Evolutionary conservation across 2,329 filamentous ascomycete genomes (phyloP).

Genomic region (Epichloe uncinata): DNA sequence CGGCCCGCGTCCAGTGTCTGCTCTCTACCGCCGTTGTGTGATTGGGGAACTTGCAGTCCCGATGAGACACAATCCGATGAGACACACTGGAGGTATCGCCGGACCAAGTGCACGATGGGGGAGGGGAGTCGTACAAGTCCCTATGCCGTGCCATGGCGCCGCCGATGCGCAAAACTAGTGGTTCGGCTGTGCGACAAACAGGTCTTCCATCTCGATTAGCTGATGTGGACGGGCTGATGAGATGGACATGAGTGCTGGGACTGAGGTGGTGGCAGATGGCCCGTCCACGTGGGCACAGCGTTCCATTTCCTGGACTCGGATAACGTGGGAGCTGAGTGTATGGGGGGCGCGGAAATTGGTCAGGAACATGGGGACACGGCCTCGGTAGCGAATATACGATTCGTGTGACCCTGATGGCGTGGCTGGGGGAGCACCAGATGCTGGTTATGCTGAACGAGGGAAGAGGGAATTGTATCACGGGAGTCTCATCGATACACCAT

Average conservation of each 20-base stretch:
- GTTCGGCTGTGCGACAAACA: background rate
- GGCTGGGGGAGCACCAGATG: slow-evolving; percentile 3
- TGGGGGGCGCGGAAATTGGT: background rate
- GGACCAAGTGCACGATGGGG: background rate
- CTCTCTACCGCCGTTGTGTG: background rate
- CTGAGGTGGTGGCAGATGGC: too few relatives aligned
- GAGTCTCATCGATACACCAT: background rate
- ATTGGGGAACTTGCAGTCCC: background rate
- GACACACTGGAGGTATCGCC: background rate
- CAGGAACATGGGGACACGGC: background rate
- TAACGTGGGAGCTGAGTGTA: too few relatives aligned
- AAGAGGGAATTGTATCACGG: background rate
- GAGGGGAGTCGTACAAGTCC: too few relatives aligned
- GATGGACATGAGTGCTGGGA: too few relatives aligned
- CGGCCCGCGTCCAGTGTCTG: background rate
- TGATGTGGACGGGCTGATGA: too few relatives aligned
- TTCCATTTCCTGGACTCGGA: too few relatives aligned
- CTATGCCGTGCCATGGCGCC: background rate
- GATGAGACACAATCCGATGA: too few relatives aligned
- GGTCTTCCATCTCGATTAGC: too few relatives aligned
- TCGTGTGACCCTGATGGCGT: slow-evolving; percentile 3
- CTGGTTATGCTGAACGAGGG: slow-evolving; percentile 3
- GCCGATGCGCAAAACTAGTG: background rate
- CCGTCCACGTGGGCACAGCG: too few relatives aligned
- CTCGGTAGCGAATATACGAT: background rate